Conservation (phyloP, 495 filamentous ascomycete species). For the Hypomontagnella monticulosa region DNA sequence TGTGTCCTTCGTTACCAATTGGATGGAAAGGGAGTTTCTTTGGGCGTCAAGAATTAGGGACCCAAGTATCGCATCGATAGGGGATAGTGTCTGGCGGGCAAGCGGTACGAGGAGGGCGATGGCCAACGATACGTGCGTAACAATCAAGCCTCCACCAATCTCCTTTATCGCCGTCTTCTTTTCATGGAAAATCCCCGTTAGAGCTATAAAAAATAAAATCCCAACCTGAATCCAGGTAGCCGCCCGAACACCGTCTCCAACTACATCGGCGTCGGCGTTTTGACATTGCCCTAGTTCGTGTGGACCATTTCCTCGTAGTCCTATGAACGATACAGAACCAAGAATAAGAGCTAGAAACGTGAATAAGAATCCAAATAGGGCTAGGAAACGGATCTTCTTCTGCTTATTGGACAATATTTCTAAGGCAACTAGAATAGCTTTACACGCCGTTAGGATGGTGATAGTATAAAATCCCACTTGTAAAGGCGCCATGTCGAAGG, state of each 20-base stretch:
- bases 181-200: constrained; percentile 29
- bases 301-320: constrained; percentile 1
- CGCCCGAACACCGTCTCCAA: constrained; percentile 39
- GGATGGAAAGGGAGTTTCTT: constrained; percentile 33
- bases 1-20: constrained; percentile 36
- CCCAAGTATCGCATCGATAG: constrained; percentile 39
- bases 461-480: constrained; percentile 25
- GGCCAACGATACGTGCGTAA: constrained; percentile 40
- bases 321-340: constrained; percentile 22
- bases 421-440: constrained; percentile 7
- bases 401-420: constrained; percentile 4
- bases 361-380: background rate
- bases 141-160: constrained; percentile 32
- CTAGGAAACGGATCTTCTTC: background rate
- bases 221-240: constrained; percentile 38
- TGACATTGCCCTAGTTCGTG: constrained; percentile 18
- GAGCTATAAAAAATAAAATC: constrained; percentile 29
- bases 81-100: constrained; percentile 30
- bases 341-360: constrained; percentile 28
- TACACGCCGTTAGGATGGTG: constrained; percentile 14
- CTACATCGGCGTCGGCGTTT: constrained; percentile 40
- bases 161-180: constrained; percentile 38
- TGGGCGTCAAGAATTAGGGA: constrained; percentile 41
- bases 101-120: constrained; percentile 39
- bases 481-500: constrained; percentile 14